A percentile compares a stretch with the other conserved stretches of the same genome.
Conservation (phyloP, 2,329 filamentous ascomycete genomes). For the Colletotrichum navitas region DNA sequence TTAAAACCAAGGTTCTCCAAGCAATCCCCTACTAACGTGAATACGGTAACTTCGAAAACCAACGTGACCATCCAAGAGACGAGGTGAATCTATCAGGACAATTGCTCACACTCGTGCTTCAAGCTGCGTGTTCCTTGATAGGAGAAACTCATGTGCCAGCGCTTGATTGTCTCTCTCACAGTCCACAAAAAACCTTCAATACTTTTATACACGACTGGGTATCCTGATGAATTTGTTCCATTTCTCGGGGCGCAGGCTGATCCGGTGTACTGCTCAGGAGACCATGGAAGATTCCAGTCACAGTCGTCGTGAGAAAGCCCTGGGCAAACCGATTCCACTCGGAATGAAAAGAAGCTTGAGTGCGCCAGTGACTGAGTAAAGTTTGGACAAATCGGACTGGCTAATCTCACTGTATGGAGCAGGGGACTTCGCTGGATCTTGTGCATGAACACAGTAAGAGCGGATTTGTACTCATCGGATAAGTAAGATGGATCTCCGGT, state of each 20-base stretch:
- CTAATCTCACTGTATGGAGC: background rate
- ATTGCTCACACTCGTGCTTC: background rate
- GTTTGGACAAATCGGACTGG: background rate
- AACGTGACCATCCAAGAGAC: too few relatives aligned
- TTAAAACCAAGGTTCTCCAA: background rate
- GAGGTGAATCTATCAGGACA: too few relatives aligned
- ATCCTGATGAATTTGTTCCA: background rate
- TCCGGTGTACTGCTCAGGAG: background rate
- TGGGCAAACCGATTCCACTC: background rate
- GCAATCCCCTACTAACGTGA: background rate
- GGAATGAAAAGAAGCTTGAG: background rate
- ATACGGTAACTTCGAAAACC: background rate
- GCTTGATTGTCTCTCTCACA: background rate
- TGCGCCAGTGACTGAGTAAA: background rate
- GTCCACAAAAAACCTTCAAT: slow-evolving; percentile 10
- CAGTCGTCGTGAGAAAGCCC: background rate
- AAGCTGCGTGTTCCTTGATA: background rate
- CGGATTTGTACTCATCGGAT: background rate
- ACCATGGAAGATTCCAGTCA: background rate
- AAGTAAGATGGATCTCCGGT: background rate
- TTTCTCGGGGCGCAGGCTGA: background rate
- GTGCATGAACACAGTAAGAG: background rate
- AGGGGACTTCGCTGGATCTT: background rate
- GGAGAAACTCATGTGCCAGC: background rate
- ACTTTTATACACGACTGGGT: background rate